Evolutionary conservation across 2,329 filamentous ascomycete species (phyloP).

Genomic region (Elsinoe batatas): DNA sequence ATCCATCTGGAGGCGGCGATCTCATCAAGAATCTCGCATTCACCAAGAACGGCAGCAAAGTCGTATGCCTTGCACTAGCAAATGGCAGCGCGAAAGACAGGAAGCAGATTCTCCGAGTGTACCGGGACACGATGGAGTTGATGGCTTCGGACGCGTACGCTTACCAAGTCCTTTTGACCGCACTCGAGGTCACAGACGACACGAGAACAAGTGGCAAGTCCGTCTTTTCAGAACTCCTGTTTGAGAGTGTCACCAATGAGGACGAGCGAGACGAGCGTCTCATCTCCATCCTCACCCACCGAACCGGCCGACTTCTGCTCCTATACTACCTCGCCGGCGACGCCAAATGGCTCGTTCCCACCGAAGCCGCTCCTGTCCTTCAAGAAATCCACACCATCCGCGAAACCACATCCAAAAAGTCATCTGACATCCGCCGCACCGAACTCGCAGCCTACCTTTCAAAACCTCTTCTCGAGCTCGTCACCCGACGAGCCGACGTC

Average conservation of each 20-base stretch:
- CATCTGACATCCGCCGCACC: slow-evolving; percentile 60
- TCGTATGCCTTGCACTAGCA: slow-evolving; percentile 73
- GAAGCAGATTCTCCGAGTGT: slow-evolving; percentile 76
- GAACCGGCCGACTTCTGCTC: slow-evolving; percentile 55
- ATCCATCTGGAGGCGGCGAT: slow-evolving; percentile 58
- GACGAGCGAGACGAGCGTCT: slow-evolving; percentile 37
- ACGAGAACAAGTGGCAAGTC: slow-evolving; percentile 79
- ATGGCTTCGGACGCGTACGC: slow-evolving; percentile 74
- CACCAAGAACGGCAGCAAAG: slow-evolving; percentile 73
- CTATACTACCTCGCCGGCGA: slow-evolving; percentile 68
- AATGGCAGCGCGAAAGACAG: slow-evolving; percentile 86
- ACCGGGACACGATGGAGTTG: slow-evolving; percentile 78
- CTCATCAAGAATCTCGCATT: slow-evolving; percentile 93
- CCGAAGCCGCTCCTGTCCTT: slow-evolving; percentile 57
- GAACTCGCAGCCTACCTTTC: slow-evolving; percentile 70
- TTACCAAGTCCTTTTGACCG: slow-evolving; percentile 71
- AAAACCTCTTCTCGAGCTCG: slow-evolving; percentile 62
- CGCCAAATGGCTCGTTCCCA: slow-evolving; percentile 53
- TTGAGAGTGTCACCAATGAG: slow-evolving; percentile 46
- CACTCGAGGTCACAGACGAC: slow-evolving; percentile 88
- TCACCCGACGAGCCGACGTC: slow-evolving; percentile 56
- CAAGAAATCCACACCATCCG: slow-evolving; percentile 71
- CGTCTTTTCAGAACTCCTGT: slow-evolving; percentile 78
- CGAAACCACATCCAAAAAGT: slow-evolving; percentile 84
- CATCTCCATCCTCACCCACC: slow-evolving; percentile 59